Base-by-base conservation (phyloP, 768 basidiomycete genomes). In the Suillus clintonianus region DNA sequence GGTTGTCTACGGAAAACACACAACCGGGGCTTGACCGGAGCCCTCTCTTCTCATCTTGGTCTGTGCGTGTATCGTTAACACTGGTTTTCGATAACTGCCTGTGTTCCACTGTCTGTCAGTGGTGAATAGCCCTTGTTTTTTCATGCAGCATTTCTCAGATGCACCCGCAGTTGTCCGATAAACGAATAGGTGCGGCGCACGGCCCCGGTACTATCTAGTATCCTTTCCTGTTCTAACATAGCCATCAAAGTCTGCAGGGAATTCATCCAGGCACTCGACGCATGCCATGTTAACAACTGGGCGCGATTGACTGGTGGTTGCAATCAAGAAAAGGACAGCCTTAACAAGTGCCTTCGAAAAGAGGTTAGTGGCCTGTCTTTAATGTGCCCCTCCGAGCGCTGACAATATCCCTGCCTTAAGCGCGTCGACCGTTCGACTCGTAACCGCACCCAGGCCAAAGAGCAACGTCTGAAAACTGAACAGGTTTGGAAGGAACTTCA, bases 101-200 rank as follows among this genome's bases (percentile, higher is more conserved):
- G 60, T 14, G 8, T 34, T 39, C 58, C 45, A 57, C 48, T 58
- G 61, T 60, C 45, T 43, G 8, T 45, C 32, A 24, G 58, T 54
- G 60, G 45, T 50, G 22, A 24, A 51, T 14, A 36, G 47, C 42
- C 57, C 11, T 34, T 39, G n/a, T 8, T 62, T 30, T 59, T 56
- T 50, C 53, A 61, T 59, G 61, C 42, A 55, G 55, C 42, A 63
- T 59, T 64, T 51, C 62, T n/a, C 58, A 66, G 63, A 91, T 91
- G 89, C 89, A 91, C 72, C 83, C 89, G 53, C 90, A 90, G 70
- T 73, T 89, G 47, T 89, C 89, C 55, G 89, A 88, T 76, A 89
- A 86, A 74, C 83, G 82, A 71, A 68, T 85, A 65, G 82, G 88
- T 85, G 57, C 60, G 82, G 37, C 53, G 14, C 39, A 13, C 27